These are phyloP conservation scores for Podila horticola DNA, from an alignment of 192 early-diverging fungal species.

Conservation along the genomic window DNA sequence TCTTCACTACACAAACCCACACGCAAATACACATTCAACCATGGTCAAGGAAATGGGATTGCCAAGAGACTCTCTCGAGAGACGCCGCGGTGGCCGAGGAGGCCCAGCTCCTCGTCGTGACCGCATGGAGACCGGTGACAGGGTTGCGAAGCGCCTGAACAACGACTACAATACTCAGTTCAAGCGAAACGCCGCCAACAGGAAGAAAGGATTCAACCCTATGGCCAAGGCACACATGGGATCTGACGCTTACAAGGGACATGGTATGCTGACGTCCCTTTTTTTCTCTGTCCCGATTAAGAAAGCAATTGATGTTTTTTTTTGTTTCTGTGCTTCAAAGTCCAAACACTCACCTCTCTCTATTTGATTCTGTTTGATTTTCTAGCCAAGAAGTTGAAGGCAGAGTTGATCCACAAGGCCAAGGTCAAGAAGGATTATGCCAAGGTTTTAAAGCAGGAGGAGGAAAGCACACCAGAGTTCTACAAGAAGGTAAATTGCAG, in stretches of 20 bases:
- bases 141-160: conserved; percentile 28
- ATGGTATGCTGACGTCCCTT: conserved; percentile 20
- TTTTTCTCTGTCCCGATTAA: background rate
- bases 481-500: conserved; percentile 36
- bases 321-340: background rate
- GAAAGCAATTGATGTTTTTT: background rate
- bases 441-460: conserved; percentile 42
- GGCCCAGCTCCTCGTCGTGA: conserved; percentile 46
- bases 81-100: conserved; percentile 43
- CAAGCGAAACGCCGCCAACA: conserved; percentile 15
- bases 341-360: too few species aligned
- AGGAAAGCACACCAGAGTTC: conserved; percentile 40
- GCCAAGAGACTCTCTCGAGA: conserved; percentile 47
- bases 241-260: conserved; percentile 47
- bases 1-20: background rate
- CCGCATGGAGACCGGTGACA: conserved; percentile 23
- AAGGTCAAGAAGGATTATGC: conserved; percentile 53
- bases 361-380: background rate
- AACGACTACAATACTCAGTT: conserved; percentile 44
- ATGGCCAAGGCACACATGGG: conserved; percentile 52
- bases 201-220: conserved; percentile 46
- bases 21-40: background rate
- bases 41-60: conserved; percentile 46
- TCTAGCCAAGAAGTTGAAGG: conserved; percentile 48
- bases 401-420: conserved; percentile 47